Conservation (phyloP, 2,329 filamentous ascomycete genomes). For the Arthrinium puccinioides region DNA sequence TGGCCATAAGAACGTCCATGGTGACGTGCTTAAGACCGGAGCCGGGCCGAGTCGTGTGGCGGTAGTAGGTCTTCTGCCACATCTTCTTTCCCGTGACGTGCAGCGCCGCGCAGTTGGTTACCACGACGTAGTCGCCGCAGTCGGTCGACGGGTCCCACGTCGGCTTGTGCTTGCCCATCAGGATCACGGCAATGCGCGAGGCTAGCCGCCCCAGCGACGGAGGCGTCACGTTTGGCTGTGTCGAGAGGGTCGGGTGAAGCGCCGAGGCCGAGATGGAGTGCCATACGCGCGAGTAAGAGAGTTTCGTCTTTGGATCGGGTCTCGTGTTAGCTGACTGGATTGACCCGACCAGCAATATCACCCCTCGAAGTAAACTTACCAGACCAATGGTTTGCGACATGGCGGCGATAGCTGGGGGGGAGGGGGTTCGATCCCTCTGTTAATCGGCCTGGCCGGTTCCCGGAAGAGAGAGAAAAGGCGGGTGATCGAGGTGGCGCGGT, state of each 20-base stretch:
- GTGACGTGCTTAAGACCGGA: slow-evolving; percentile 79
- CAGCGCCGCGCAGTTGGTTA: slow-evolving; percentile 79
- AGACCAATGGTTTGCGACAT: slow-evolving; percentile 79
- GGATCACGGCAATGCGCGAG: slow-evolving; percentile 73
- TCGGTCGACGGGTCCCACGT: slow-evolving; percentile 96
- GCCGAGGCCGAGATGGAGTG: slow-evolving; percentile 72
- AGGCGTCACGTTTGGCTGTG: slow-evolving; percentile 48
- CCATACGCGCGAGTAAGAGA: slow-evolving; percentile 95
- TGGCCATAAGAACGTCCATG: slow-evolving; percentile 91
- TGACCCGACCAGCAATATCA: neutral
- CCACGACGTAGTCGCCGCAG: slow-evolving; percentile 98
- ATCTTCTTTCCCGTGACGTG: slow-evolving; percentile 88
- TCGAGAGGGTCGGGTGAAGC: slow-evolving; percentile 55
- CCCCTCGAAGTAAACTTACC: slow-evolving; percentile 38
- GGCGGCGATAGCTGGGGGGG: slow-evolving; percentile 23
- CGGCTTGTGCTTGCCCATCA: slow-evolving; percentile 99
- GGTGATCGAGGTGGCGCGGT: too few relatives aligned
- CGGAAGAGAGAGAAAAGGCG: too few relatives aligned
- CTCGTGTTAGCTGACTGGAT: neutral
- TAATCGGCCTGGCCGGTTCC: too few relatives aligned
- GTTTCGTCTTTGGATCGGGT: slow-evolving; percentile 62
- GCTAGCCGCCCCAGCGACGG: slow-evolving; percentile 87
- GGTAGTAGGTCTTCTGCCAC: slow-evolving; percentile 92
- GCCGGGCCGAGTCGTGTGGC: slow-evolving; percentile 85
- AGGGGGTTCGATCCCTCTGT: slow-evolving; percentile 11